Evolutionary conservation across 2,329 filamentous ascomycete species (phyloP), one percentile per base, ranked within the genome.

Genomic region (Aspergillus fumigatiaffinis): DNA sequence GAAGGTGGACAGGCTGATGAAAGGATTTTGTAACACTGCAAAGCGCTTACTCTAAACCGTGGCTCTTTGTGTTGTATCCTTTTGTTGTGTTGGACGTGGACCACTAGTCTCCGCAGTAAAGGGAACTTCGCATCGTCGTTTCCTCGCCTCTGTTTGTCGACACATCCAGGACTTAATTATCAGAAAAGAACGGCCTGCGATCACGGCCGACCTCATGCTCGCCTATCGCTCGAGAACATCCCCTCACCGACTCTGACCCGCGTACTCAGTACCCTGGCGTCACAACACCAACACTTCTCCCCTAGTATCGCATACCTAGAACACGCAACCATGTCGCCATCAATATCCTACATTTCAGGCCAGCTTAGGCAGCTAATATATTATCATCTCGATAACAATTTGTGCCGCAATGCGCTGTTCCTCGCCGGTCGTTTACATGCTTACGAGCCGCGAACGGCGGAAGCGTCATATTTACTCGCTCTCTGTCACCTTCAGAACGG

Each of bases 401-500:
- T 92, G 41, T 83, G 89, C 70, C 87, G 92, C 55, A 97, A 96
- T 71, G 94, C 94, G 56, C 86, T 96, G 46, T 99, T 99, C 77
- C 91, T 96, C 60, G 90, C 94, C 59, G 91, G 93, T 69, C 87
- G 94, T 63, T 84, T 97, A 21, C 83, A 87, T 60, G 92, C 91
- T 52, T 90, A 93, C 66, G 93, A 97, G 67, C 85, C 89, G 25
- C 87, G 89, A 67, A 90, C 87, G 21, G 82, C 84, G 57, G 94
- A 99, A 75, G 87, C 91, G 29, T 82, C 86, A 49, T 92, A 96
- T 71, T 84, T 99, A 12, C 80, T 96, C 50, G 86, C 92, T 14
- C 84, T 96, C 49, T 95, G 91, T 70, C 87, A 97, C 74, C 83
- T 94, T 52, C 89, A 90, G 52, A 84, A 91, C 49, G 90, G 91